Evolutionary conservation across 805 yeast species (phyloP), one percentile per base, ranked within the genome.

Genomic region (Cyberlindnera galapagoensis): DNA sequence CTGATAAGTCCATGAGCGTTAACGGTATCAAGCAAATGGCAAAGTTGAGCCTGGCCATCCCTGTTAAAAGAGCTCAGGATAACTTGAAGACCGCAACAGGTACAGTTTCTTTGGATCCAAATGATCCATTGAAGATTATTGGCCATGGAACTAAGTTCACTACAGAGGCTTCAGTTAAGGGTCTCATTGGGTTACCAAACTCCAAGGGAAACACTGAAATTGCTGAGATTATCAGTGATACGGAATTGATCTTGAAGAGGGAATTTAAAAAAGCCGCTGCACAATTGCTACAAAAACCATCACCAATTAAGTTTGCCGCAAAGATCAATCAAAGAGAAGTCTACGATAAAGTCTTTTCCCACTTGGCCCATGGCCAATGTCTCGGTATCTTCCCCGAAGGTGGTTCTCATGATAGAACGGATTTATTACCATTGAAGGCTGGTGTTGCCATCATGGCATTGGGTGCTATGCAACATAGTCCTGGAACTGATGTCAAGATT

Each of bases 371-470:
- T 38, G 87, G 92, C 25, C 75, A 83, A 35, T 84, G 94, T 41
- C 60, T 92, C 21, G 97, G 97, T 9, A 84, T 92, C 27, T 92
- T 87, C 62, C 97, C 98, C 7, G 98, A 92, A 63, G 98, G 98
- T 38, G 98, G 98, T 1, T 86, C 96, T 9, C 98, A 90, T 51
- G 98, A 90, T 56, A 69, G 98, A 44, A 78, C 97, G 0, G 94
- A 86, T 42, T 60, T 90, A 45, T 67, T 90, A 31, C 98, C 98
- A 0, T 64, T 90, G 45, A 90, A 92, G 54, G 96, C 97, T 1
- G 98, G 98, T 41, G 97, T 92, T 7, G 96, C 96, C 3, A 82
- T 90, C 35, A 92, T 90, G 97, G 98, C 97, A 0, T 65, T 92
- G 19, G 98, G 97, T 7, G 92, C 97, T 8, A 74, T 88, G 76